Evolutionary conservation across 2,329 filamentous ascomycete species (phyloP), one percentile per base, ranked within the genome.

Genomic region (Exophiala dermatitidis): DNA sequence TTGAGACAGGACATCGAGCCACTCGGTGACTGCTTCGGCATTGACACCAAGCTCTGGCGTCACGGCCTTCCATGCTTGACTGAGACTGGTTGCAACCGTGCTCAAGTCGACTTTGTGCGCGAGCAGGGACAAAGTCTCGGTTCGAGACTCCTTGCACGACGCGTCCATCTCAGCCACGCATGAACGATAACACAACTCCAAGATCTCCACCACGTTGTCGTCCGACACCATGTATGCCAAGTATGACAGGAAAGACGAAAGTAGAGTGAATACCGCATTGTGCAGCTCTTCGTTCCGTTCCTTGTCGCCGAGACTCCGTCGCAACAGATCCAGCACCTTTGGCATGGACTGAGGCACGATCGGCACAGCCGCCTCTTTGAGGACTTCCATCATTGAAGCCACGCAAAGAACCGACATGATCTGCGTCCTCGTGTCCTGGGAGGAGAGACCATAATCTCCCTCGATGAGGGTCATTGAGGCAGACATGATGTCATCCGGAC

Each of bases 221-320:
- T 81, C 81, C 7, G 89, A 88, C 56, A 97, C 76, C 83, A 97
- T 95, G 71, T 88, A 96, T 1, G 91, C 89, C 29, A 97, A 74
- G 62, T 93, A 82, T 61, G 93, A 84, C 8, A 91, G 81, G 42
- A 96, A 75, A 5, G 89, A 81, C 45, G 83, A 85, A 57, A 96
- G 76, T 53, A 97, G 83, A 0, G 87, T 80, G 69, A 87, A 95
- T 5, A 83, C 81, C 2, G 91, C 89, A 63, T 91, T 88, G 67
- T 94, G 88, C 31, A 96, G 73, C 60, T 83, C 80, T 12, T 76
- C 71, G 50, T 84, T 78, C 3, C 37, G 8, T n/a, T 28, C 42
- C 3, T 48, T 34, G 9, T 44, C 47, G 7, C 71, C 66, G 31
- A 89, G 68, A 58, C 84, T 87, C 53, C 78, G 71, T 47, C 82